Evolutionary conservation across 495 filamentous ascomycete genomes (phyloP).

Genomic region (Xylaria longipes): DNA sequence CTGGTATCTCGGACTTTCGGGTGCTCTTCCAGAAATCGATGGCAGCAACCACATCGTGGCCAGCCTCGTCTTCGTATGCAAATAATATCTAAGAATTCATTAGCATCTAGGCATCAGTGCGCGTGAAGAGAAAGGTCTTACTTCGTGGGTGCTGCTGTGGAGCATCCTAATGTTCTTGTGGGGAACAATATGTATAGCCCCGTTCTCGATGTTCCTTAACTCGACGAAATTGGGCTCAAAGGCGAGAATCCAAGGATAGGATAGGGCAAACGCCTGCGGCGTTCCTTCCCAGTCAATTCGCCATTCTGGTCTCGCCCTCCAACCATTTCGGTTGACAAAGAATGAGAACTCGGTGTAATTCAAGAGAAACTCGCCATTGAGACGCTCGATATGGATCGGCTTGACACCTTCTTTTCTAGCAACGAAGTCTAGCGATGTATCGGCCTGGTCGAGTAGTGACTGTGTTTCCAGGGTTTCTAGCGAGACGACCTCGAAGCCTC

Average conservation of each 20-base stretch:
- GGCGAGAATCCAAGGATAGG: slow-evolving; percentile 93
- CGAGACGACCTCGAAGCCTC: slow-evolving; percentile 96
- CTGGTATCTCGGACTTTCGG: slow-evolving; percentile 46
- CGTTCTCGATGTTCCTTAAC: slow-evolving; percentile 91
- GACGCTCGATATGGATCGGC: slow-evolving; percentile 96
- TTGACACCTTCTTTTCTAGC: slow-evolving; percentile 89
- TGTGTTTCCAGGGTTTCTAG: slow-evolving; percentile 98
- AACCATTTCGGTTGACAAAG: slow-evolving; percentile 98
- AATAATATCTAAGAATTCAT: slow-evolving; percentile 52
- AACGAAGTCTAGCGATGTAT: slow-evolving; percentile 97
- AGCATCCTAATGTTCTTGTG: slow-evolving; percentile 96
- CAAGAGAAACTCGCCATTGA: slow-evolving; percentile 95
- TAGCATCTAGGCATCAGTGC: slow-evolving; percentile 67
- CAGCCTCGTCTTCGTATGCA: slow-evolving; percentile 95
- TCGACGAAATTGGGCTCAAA: slow-evolving; percentile 99
- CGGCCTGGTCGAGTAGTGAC: slow-evolving; percentile 94
- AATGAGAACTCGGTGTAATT: slow-evolving; percentile 99
- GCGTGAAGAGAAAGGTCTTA: slow-evolving; percentile 52
- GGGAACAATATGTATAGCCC: slow-evolving; percentile 91
- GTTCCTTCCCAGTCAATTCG: slow-evolving; percentile 96
- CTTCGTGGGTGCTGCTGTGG: slow-evolving; percentile 94
- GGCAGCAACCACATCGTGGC: slow-evolving; percentile 91
- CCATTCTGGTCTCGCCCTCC: slow-evolving; percentile 96
- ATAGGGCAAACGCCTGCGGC: slow-evolving; percentile 88
- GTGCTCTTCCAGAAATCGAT: slow-evolving; percentile 93